Conservation (phyloP, 495 filamentous ascomycete genomes). For the Aspergillus leporis region DNA sequence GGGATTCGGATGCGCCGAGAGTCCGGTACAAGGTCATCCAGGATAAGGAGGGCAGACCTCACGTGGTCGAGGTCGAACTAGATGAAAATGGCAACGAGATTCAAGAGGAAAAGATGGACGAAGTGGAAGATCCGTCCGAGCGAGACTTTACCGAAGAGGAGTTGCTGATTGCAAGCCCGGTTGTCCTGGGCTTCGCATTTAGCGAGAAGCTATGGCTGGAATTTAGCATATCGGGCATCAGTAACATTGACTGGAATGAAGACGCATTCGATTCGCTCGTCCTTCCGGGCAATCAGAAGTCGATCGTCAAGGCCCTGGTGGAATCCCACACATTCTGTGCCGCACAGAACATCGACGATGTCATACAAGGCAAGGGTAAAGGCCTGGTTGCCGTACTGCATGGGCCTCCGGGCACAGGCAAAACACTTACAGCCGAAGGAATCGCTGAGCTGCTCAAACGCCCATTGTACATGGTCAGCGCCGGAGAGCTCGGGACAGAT, state of each 20-base stretch:
- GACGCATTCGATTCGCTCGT: conserved; percentile 80
- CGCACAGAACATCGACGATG: conserved; percentile 79
- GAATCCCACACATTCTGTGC: conserved; percentile 80
- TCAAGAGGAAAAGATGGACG: conserved; percentile 64
- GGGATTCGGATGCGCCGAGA: conserved; percentile 54
- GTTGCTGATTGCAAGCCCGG: conserved; percentile 83
- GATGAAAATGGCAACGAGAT: conserved; percentile 65
- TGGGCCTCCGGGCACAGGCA: conserved; percentile 83
- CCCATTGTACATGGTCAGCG: conserved; percentile 82
- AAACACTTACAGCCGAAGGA: conserved; percentile 86
- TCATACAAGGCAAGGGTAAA: conserved; percentile 77
- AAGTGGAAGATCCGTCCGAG: conserved; percentile 38
- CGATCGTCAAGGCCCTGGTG: conserved; percentile 78
- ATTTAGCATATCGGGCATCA: conserved; percentile 80
- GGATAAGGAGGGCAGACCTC: conserved; percentile 60
- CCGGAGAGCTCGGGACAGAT: conserved; percentile 81
- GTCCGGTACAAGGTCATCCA: conserved; percentile 66
- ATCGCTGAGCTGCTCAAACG: conserved; percentile 81
- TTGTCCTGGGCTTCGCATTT: conserved; percentile 92
- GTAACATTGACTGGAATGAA: conserved; percentile 80
- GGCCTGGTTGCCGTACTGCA: conserved; percentile 76
- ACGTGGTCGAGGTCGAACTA: conserved; percentile 60
- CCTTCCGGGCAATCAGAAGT: conserved; percentile 72
- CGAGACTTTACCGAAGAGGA: conserved; percentile 80
- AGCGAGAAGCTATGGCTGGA: conserved; percentile 90